Base-by-base conservation (phyloP, 805 yeast species). In the Kodamaea sagamina region DNA sequence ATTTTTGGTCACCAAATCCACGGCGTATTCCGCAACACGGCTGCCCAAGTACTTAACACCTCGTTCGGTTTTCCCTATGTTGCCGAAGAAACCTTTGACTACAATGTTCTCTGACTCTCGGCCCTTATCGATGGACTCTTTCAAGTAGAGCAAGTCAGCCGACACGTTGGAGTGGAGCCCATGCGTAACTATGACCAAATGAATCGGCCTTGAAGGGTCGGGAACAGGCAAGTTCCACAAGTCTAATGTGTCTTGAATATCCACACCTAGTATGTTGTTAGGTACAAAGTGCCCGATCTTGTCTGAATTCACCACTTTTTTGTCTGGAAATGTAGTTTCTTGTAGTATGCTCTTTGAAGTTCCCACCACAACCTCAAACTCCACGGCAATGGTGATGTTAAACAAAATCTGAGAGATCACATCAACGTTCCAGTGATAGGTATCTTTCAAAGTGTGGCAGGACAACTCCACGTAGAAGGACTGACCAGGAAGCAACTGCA, bases 121-220 rank as follows among this genome's bases (percentile, higher is more conserved):
- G 39, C 51, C 57, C 19, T 67, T 59, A 49, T 87, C 93, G 11
- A 93, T 78, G 53, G 75, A 75, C 55, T 93, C 98, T 51, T 89
- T 89, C 44, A 92, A 55, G 54, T 84, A 90, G 13, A 87, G 72
- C 95, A 93, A 80, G 62, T 93, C 99, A 8, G 96, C 89, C 1
- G 93, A 83, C 4, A 83, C 77, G 55, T 90, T 93, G 1, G 97
- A 87, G 56, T 89, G 95, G 18, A 93, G 74, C 0, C 99, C 99
- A 61, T 93, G 99, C 0, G 97, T 89, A 9, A 90, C 52, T 3
- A 93, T 72, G 2, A 92, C 93, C 43, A 93, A 67, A 68, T 93
- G 99, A 10, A 83, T 77, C 0, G 95, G 93, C 44, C 65, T 61
- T 0, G 73, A 66, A 8, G 65, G 44, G 43, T 55, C 44, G 2